Evolutionary conservation across 306 rosid species (phyloP), one percentile per base, ranked within the genome.

Genomic region (Cucurbita moschata): DNA sequence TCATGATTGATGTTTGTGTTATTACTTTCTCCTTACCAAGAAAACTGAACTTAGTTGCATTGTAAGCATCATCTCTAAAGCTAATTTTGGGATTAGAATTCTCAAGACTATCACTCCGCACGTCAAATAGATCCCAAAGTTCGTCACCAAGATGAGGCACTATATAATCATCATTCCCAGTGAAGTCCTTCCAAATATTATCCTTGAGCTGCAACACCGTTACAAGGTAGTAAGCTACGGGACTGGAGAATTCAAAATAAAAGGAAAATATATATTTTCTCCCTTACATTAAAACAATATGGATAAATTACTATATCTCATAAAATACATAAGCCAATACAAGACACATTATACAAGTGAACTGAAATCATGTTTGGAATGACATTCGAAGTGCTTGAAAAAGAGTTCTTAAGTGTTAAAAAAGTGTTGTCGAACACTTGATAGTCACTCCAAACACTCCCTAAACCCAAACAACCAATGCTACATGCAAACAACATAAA

Each of bases 121-220:
- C 77, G 50, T 62, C 68, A 71, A 77, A 77, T 72, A 46, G 82
- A 74, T 72, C 74, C 71, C 84, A 76, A 40, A 73, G 78, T 63
- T 79, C 76, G 30, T 85, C 77, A 65, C 69, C 78, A 50, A 81
- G 68, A 79, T 52, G 79, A 81, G 87, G 87, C 18, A 86, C 92
- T 81, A 77, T 59, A 73, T 82, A 87, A 78, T 86, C 87, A 50
- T 83, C 87, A 78, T 64, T 83, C 78, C 73, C 88, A 63, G 79
- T 85, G 80, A 86, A 83, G 76, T 50, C 87, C 77, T 82, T 85
- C 93, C 88, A 86, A 53, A 73, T 67, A 21, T 85, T 83, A 79
- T 86, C 91, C 81, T 83, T 83, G 76, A 85, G 78, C 96, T 90
- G 96, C 75, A 79, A 82, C 57, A 83, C 78, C 68, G 46, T 74